Base-by-base conservation (phyloP, 1,284 basidiomycete genomes). In the Papiliotrema terrestris region DNA sequence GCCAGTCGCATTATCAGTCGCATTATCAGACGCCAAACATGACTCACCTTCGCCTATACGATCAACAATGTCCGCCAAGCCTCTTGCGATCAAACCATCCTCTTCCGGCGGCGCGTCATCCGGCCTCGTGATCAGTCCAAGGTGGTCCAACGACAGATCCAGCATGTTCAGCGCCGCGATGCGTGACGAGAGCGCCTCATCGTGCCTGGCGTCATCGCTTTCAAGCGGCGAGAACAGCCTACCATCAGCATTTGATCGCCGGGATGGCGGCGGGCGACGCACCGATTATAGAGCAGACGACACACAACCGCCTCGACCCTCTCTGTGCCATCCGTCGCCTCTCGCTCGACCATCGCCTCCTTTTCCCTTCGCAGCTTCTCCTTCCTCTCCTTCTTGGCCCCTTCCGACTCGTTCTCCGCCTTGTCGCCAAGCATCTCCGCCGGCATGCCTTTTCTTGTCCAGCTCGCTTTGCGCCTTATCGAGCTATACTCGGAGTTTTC, bases 121-220 rank as follows among this genome's bases (percentile, higher is more conserved):
- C 1, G 68, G 86, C 75, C 68, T 88, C 77, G 80, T 76, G n/a
- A 79, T 75, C 4, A 97, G 82, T 5, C 93, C 94, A 1, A 98
- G 83, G 73, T 96, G 91, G 41, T 87, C 86, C 19, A 97, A 79
- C 1, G 84, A 83, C 0, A 98, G 78, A 68, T 96, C 93, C 0
- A 96, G 79, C 79, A 92, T 83, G 65, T 94, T 93, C 43, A 98
- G 80, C 0, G 91, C 93, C 11, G 90, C 89, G 22, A 97, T 86
- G 3, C 92, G 84, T 62, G 86, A 90, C 0, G 91, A 84, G 3
- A 98, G 78, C 0, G 90, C 87, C 65, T 91, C 89, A 67, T 97
- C 91, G 66, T 93, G 91, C 1, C 84, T 86, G 0, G 83, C 80
- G 68, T 96, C 91, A 58, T 91, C 88, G 0, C 88, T 86, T 0